phyloP scores from a whole-genome alignment of 2,329 filamentous ascomycete species.

The Penicillium sp. region DNA sequence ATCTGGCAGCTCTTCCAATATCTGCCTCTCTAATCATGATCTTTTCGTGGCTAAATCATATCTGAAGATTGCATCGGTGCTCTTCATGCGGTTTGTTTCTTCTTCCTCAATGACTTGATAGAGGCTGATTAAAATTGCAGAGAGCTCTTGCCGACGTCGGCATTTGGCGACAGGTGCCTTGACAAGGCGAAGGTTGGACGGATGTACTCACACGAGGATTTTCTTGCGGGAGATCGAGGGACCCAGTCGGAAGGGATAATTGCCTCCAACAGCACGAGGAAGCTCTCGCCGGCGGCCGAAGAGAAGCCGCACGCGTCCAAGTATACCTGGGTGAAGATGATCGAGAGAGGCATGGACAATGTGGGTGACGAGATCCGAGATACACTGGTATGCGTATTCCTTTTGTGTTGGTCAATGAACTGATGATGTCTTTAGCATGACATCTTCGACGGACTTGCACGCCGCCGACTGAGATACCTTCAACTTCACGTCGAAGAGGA shows the following conservation, averaged over 20 bases:
- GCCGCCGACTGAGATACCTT: not conserved
- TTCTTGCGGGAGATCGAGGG: constrained; percentile 5
- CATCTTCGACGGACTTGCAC: not conserved
- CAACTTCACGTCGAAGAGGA: not conserved
- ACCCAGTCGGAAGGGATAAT: not conserved
- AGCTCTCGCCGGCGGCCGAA: not conserved
- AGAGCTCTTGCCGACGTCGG: constrained; percentile 1
- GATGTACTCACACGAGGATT: constrained; percentile 11
- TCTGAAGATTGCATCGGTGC: not conserved
- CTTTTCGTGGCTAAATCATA: not conserved
- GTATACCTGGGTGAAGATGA: constrained; percentile 13
- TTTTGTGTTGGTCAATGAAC: not conserved
- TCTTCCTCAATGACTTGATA: not conserved
- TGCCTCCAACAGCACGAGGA: not conserved
- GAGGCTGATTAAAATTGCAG: not conserved
- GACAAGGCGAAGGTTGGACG: not conserved
- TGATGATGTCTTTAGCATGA: not conserved
- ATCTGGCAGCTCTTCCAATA: not conserved
- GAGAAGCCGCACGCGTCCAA: not conserved
- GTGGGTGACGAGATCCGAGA: constrained; percentile 44
- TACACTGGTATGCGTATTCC: constrained; percentile 41
- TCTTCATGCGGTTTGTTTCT: constrained; percentile 31
- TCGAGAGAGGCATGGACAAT: constrained; percentile 31
- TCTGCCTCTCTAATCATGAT: not conserved
- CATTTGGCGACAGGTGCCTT: constrained; percentile 1